Percentiles rank a stretch among this genome's conserved stretches.
Evolutionary conservation across 1,284 basidiomycete genomes (phyloP).

Genomic region (Cryptococcus floricola): DNA sequence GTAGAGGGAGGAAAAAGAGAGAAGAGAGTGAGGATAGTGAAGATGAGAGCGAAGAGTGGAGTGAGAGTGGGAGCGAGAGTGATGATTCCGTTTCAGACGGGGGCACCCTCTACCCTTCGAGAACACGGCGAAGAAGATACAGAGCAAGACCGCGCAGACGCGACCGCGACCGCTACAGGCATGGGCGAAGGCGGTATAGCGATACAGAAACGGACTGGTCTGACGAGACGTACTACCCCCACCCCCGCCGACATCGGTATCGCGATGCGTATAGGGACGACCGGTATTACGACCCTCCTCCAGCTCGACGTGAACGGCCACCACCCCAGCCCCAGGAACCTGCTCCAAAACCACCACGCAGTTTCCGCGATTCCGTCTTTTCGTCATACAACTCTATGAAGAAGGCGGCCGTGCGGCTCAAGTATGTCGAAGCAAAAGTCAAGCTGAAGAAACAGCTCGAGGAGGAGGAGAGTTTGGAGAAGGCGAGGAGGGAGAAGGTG

Average conservation of each 20-base stretch:
- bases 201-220: conserved; percentile 36
- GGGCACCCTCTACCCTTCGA: conserved; percentile 9
- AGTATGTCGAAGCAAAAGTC: conserved; percentile 31
- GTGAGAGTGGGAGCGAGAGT: conserved; percentile 14
- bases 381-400: conserved; percentile 36
- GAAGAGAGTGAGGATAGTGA: conserved; percentile 17
- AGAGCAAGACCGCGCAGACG: conserved; percentile 28
- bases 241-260: not conserved
- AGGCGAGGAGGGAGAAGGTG: conserved; percentile 20
- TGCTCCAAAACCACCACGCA: not conserved
- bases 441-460: conserved; percentile 32
- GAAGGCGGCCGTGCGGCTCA: conserved; percentile 30
- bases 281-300: not conserved
- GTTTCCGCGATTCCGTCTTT: conserved; percentile 38
- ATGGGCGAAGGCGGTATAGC: conserved; percentile 23
- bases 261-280: not conserved
- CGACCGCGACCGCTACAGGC: conserved; percentile 16
- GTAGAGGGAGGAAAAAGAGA: conserved; percentile 7
- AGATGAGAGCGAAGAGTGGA: conserved; percentile 13
- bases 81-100: conserved; percentile 15
- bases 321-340: not conserved
- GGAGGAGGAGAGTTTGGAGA: conserved; percentile 27
- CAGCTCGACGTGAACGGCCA: not conserved
- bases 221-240: conserved; percentile 4
- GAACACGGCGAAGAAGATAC: conserved; percentile 4